These are phyloP conservation scores for Pythium periplocum DNA, from an alignment of 352 stramenopile genomes.

Conservation along the genomic window DNA sequence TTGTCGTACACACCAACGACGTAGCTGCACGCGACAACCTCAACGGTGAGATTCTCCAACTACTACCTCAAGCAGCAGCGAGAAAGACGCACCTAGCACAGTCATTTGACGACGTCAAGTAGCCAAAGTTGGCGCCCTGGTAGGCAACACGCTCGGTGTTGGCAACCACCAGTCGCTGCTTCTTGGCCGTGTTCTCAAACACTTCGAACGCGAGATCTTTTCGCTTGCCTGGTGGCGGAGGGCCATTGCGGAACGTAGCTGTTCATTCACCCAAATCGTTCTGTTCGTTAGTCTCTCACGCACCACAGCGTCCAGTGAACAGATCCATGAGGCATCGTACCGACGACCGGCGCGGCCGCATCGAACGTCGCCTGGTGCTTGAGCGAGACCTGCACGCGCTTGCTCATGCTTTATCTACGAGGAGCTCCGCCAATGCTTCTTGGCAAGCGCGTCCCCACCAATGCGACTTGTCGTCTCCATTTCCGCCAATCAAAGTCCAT, in stretches of 20 bases:
- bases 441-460: constrained; percentile 16
- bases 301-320: neutral
- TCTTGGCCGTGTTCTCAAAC: constrained; percentile 77
- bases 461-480: constrained; percentile 9
- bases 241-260: constrained; percentile 82
- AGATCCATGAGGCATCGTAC: constrained; percentile 21
- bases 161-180: constrained; percentile 72
- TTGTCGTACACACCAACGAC: constrained; percentile 76
- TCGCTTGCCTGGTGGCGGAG: constrained; percentile 45
- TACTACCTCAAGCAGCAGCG: no score
- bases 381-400: constrained; percentile 42
- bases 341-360: constrained; percentile 46
- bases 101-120: constrained; percentile 66
- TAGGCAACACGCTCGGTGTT: constrained; percentile 79
- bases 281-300: neutral
- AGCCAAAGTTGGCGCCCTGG: constrained; percentile 83
- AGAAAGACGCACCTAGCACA: constrained; percentile 29
- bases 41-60: neutral
- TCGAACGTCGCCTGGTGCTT: constrained; percentile 59
- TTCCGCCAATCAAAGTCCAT: constrained; percentile 11
- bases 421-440: neutral
- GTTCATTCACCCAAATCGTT: neutral
- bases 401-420: constrained; percentile 31
- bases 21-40: constrained; percentile 28
- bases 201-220: constrained; percentile 70